These are phyloP conservation scores for Epichloe baconii DNA, from an alignment of 2,329 filamentous ascomycete species.

Conservation along the genomic window DNA sequence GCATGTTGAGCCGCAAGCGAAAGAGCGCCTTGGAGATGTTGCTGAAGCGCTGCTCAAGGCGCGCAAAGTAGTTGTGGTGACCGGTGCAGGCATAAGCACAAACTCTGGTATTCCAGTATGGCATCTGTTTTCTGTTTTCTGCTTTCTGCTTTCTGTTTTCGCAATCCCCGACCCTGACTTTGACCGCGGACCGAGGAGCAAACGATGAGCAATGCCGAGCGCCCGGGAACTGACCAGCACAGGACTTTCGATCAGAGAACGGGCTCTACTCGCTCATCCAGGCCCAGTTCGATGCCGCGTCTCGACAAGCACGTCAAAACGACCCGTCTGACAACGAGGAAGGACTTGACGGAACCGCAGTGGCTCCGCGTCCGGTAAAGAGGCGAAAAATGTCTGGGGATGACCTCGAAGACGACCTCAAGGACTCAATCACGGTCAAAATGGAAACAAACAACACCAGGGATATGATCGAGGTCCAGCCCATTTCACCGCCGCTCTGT, in stretches of 20 bases:
- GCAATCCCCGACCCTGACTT: neutral
- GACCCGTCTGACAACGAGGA: conserved; percentile 14
- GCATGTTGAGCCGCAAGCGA: conserved; percentile 38
- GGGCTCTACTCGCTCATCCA: conserved; percentile 62
- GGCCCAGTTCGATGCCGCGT: conserved; percentile 46
- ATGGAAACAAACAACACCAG: neutral
- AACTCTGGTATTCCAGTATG: conserved; percentile 62
- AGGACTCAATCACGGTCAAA: neutral
- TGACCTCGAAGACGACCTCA: neutral
- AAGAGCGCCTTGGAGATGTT: conserved; percentile 47
- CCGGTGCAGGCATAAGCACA: conserved; percentile 61
- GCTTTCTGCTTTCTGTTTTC: neutral
- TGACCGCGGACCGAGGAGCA: neutral
- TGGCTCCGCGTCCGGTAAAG: conserved; percentile 17
- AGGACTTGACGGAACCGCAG: conserved; percentile 10
- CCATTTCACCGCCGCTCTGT: neutral
- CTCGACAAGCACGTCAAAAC: conserved; percentile 20
- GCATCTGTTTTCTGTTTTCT: neutral
- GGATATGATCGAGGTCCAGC: neutral
- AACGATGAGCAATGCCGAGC: neutral
- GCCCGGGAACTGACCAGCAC: conserved; percentile 8
- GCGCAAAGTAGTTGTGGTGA: conserved; percentile 57
- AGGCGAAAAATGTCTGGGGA: conserved; percentile 18
- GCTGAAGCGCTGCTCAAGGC: conserved; percentile 52
- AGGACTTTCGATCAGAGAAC: conserved; percentile 63